Percentiles rank a stretch among this genome's conserved stretches.
phyloP scores from a whole-genome alignment of 495 filamentous ascomycete species.

The Tuber indicum region DNA sequence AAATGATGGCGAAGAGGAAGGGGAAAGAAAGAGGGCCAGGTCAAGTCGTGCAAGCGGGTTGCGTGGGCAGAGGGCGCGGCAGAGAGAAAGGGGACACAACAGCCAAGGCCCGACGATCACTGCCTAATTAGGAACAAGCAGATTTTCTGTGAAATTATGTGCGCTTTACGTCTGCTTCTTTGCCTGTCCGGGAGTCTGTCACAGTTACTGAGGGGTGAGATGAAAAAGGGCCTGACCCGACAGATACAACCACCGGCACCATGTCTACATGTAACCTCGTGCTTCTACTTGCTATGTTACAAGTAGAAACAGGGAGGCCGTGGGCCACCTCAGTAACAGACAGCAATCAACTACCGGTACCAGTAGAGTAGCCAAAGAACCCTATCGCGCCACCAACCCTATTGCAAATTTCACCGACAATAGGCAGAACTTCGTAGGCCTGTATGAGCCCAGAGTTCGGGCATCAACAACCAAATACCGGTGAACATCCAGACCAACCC shows the following conservation, averaged over 20 bases:
- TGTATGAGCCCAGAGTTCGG: neutral
- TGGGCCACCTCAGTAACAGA: neutral
- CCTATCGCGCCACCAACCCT: neutral
- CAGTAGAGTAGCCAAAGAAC: neutral
- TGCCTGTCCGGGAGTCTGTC: neutral
- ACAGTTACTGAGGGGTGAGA: neutral
- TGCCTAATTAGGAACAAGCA: constrained; percentile 25
- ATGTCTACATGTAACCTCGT: neutral
- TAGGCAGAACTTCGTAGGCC: neutral
- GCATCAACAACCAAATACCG: neutral
- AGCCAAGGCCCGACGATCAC: constrained; percentile 30
- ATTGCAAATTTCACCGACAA: neutral
- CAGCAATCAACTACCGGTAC: neutral
- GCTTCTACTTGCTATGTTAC: neutral
- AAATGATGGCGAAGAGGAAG: constrained; percentile 43
- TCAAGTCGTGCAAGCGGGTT: constrained; percentile 16
- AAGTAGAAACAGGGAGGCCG: neutral
- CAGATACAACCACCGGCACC: neutral
- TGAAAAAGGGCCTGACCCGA: neutral
- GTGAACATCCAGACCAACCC: neutral
- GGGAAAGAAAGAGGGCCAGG: constrained; percentile 43
- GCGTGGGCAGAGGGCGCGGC: constrained; percentile 30
- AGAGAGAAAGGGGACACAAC: constrained; percentile 38
- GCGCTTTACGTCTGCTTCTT: constrained; percentile 26
- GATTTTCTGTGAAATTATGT: constrained; percentile 38